Base-by-base conservation (phyloP, 805 yeast species). In the Naumovozyma castellii region DNA sequence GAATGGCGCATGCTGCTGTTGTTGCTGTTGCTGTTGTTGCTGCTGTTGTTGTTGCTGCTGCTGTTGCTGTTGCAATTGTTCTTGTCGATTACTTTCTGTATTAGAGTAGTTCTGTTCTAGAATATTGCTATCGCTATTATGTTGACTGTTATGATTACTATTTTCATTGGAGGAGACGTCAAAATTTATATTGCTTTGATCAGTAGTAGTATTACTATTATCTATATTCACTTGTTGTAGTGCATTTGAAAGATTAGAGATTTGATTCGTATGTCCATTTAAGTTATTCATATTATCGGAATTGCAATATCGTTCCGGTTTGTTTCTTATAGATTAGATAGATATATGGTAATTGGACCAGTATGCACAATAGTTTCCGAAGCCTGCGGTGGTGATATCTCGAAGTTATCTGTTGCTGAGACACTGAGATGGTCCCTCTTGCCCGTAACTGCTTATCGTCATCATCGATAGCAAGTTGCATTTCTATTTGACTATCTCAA, bases 191-290 rank as follows among this genome's bases (percentile, higher is more conserved):
- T 55, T 52, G 22, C 57, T 51, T 33, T 56, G 61, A 35, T 55
- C 59, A 5, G 56, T 49, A 2, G 53, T 48, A 3, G 53, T 49
- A 42, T 51, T 47, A 38, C 56, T 38, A 34, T 47, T 57, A 10
- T 53, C 51, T 35, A 60, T 41, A 39, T 56, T 54, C 20, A 60
- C 63, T 37, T 57, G 61, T 33, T 57, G 61, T 18, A 60, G 49
- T 5, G 65, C 65, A 38, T 53, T 58, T 5, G 64, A 59, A 18
- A 59, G 41, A 33, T 58, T 56, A 3, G 65, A 59, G 29, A 68
- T 53, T 18, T 39, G 37, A 18, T 25, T 36, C 8, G 27, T 54
- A 35, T 46, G 20, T 13, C 36, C 25, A n/a, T 47, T 53, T 8
- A 56, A 50, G 33, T 53, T 33, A 34, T 50, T 48, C 27, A 22